Evolutionary conservation across 352 stramenopile genomes (phyloP), one percentile per base, ranked within the genome.

Genomic region (Globisporangium abappressorium): DNA sequence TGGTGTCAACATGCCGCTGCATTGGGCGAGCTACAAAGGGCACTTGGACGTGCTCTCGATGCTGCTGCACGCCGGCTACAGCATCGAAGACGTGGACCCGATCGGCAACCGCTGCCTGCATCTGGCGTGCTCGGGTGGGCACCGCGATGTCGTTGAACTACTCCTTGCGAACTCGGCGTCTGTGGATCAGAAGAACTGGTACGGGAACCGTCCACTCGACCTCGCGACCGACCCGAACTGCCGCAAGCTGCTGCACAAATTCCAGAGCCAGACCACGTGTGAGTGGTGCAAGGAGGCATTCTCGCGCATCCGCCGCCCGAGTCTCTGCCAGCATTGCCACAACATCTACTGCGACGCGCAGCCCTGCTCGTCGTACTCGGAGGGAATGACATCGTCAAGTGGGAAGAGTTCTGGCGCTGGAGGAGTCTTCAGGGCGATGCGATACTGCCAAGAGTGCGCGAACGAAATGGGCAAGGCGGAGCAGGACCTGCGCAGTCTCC

Each of bases 11-110:
- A 95, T 85, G 12, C 89, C 89, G 12, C 70, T 96, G 46, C 89
- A 96, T 64, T 96, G 89, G 89, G 84, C 86, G n/a, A 89, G 84
- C 73, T 96, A 96, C 73, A 89, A 88, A 57, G 87, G 85, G 22
- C 84, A 95, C 54, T 63, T 73, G 38, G 75, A 90, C 66, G 80
- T 91, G 28, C 82, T 93, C 24, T 78, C 75, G 11, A 70, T 91
- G 47, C 73, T 96, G 26, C 70, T 96, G 26, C 81, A 85, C 51
- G 79, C 76, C 28, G 87, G 84, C 18, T 95, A 91, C 68, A 81
- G 76, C 9, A 70, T 82, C 15, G 84, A 93, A 70, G 83, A 85
- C 65, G 71, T 70, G 9, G 87, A 96, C 66, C 72, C 80, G 14
- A 78, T 85, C 24, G 89, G 87, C 34, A 96, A 94, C 64, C 79